Percentiles rank a stretch among this genome's conserved stretches.
These are phyloP conservation scores for Clonostachys solani DNA, from an alignment of 2,329 filamentous ascomycete genomes.

Conservation along the genomic window DNA sequence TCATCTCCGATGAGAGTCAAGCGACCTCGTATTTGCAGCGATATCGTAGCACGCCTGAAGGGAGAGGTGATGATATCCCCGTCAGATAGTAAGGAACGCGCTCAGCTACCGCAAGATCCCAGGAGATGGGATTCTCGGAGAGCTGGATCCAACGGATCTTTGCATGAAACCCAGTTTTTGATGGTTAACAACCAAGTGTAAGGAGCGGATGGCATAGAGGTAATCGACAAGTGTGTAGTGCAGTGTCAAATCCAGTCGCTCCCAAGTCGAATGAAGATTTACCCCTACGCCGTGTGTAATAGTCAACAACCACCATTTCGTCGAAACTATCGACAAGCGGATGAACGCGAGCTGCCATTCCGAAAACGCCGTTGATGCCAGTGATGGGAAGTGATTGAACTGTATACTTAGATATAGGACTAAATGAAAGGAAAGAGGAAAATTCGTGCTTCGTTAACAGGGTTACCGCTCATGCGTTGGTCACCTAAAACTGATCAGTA, in stretches of 20 bases:
- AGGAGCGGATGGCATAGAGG: constrained; percentile 35
- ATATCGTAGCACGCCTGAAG: no score
- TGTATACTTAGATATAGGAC: constrained; percentile 3
- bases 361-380: constrained; percentile 38
- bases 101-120: background rate
- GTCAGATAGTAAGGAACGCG: no score
- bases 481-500: constrained; percentile 34
- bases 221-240: constrained; percentile 12
- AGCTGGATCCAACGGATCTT: background rate
- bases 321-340: constrained; percentile 21
- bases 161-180: no score
- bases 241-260: constrained; percentile 8
- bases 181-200: constrained; percentile 7
- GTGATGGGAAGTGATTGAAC: constrained; percentile 12
- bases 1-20: no score
- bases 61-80: no score
- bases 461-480: constrained; percentile 47
- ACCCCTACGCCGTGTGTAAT: constrained; percentile 29
- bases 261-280: constrained; percentile 12
- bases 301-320: constrained; percentile 29
- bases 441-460: constrained; percentile 30
- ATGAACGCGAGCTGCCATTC: constrained; percentile 31
- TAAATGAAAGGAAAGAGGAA: constrained; percentile 7
- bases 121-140: background rate
- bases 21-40: no score